Base-by-base conservation (phyloP, 2,329 filamentous ascomycete species). In the Sordariomycetes sp. region DNA sequence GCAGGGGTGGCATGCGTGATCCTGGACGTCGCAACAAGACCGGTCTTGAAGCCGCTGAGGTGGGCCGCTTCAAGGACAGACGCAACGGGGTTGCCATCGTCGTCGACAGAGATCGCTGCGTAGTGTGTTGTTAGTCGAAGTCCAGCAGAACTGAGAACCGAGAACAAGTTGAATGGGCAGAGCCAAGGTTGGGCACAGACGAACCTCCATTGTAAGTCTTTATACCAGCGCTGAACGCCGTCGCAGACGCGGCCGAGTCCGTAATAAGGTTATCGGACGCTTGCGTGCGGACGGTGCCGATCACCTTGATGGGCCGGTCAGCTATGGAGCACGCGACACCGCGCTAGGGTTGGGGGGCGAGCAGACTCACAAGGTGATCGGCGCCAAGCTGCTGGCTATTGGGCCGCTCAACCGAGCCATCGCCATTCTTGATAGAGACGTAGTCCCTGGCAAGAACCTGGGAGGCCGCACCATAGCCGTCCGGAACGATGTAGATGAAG, bases 401-500 rank as follows among this genome's bases (percentile, higher is more conserved):
- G 35, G 64, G 64, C 3, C 59, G 59, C 18, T 48, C 61, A 24
- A 60, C 61, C 11, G 61, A 59, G 50, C 61, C 61, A 35, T 61
- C 28, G 12, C 62, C 62, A 12, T 62, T 59, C 37, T 50, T 60
- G 32, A 66, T 58, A 54, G 59, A 63, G 40, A 61, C 59, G 53
- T 57, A 65, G 54, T 65, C 62, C 6, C 66, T 62, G 7, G 66
- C 67, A 60, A 69, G 64, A 52, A 64, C 65, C 64, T 70, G 66
- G 8, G 65, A 67, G 11, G 67, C 64, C 43, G 63, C 61, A 12
- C 68, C 65, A 58, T 67, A 70, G 50, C 67, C 67, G 61, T 69
- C 65, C 4, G 67, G 67, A 8, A 69, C 66, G 37, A 70, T 63
- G 59, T 70, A 69, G 60, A 70, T 68, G 61, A 69, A 69, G 62